Evolutionary conservation across 106 monocot genomes (phyloP).

Genomic region (Acanthochlamys bracteata): DNA sequence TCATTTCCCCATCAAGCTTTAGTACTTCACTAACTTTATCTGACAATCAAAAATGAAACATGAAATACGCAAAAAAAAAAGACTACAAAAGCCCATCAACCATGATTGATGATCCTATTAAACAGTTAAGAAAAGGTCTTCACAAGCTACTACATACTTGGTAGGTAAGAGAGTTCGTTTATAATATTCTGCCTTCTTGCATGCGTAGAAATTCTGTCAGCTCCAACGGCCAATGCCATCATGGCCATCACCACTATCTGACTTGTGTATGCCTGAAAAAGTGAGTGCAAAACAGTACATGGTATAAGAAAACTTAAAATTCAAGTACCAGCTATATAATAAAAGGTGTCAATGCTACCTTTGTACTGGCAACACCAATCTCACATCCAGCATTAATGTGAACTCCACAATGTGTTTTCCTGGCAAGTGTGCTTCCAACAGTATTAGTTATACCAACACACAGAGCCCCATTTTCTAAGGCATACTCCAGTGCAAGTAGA

Average conservation of each 20-base stretch:
- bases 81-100: not conserved
- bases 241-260: slow-evolving; percentile 89
- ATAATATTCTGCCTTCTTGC: slow-evolving; percentile 65
- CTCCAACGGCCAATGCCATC: slow-evolving; percentile 92
- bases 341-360: slow-evolving; percentile 33
- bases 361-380: slow-evolving; percentile 96
- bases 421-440: slow-evolving; percentile 86
- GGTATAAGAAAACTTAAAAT: not conserved
- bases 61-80: not conserved
- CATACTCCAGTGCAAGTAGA: slow-evolving; percentile 87
- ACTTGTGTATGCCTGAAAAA: slow-evolving; percentile 81
- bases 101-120: not conserved
- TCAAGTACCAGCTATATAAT: not conserved
- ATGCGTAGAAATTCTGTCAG: slow-evolving; percentile 65
- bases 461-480: slow-evolving; percentile 72
- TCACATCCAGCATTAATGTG: slow-evolving; percentile 99
- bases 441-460: slow-evolving; percentile 99
- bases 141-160: slow-evolving; percentile 31
- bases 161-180: slow-evolving; percentile 39
- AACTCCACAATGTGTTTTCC: slow-evolving; percentile 94
- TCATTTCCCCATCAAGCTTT: slow-evolving; percentile 81
- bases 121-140: not conserved
- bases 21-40: slow-evolving; percentile 61
- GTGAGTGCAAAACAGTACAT: not conserved
- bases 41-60: slow-evolving; percentile 12